Percentiles rank a stretch among this genome's conserved stretches.
These are phyloP conservation scores for Fusarium duplospermum DNA, from an alignment of 2,329 filamentous ascomycete species.

Conservation along the genomic window DNA sequence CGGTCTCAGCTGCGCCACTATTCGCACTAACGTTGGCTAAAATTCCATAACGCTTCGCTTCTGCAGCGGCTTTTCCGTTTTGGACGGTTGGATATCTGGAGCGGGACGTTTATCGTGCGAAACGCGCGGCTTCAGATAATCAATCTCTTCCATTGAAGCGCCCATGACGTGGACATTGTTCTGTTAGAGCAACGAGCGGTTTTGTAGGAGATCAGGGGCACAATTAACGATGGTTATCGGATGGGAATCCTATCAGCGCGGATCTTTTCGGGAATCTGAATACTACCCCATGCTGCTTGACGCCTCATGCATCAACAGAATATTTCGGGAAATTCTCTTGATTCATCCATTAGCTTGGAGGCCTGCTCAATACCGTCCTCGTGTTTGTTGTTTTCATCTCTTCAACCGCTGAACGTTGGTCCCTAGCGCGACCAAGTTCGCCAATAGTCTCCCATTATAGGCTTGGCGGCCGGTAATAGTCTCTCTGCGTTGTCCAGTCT, in stretches of 20 bases:
- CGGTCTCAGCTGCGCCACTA: slow-evolving; percentile 10
- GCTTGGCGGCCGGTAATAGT: slow-evolving; percentile 13
- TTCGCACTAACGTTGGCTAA: slow-evolving; percentile 1
- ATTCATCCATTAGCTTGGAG: not conserved
- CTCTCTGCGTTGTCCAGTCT: slow-evolving; percentile 2
- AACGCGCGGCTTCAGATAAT: not conserved
- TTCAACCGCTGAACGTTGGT: not conserved
- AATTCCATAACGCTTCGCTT: not conserved
- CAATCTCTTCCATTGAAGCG: not conserved
- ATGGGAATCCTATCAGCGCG: not conserved
- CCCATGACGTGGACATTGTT: not conserved
- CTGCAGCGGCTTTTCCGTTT: not conserved
- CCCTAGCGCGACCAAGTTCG: not conserved
- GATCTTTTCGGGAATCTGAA: not conserved
- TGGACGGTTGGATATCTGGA: not conserved
- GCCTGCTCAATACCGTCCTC: not conserved
- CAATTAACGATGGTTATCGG: not conserved
- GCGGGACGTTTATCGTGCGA: not conserved
- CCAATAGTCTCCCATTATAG: slow-evolving; percentile 15
- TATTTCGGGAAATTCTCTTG: not conserved
- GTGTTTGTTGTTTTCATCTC: not conserved
- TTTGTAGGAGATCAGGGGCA: not conserved
- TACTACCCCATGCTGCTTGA: not conserved
- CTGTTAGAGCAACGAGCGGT: not conserved
- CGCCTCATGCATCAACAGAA: not conserved